phyloP scores from a whole-genome alignment of 768 basidiomycete species.

The Lyophyllum shimeji region DNA sequence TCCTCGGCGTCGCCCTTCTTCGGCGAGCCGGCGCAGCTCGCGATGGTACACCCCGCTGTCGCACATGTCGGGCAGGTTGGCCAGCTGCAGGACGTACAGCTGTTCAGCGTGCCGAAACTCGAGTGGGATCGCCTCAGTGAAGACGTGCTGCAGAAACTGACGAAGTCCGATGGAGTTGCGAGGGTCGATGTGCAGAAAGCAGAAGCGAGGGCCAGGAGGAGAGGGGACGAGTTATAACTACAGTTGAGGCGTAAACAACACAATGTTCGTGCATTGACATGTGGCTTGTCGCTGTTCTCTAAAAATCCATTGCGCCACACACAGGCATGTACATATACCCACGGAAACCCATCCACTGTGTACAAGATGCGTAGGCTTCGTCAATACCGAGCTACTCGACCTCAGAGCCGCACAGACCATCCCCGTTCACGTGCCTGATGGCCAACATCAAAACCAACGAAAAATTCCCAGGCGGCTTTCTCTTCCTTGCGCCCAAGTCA shows the following conservation, averaged over 20 bases:
- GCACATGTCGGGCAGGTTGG: conserved; percentile 32
- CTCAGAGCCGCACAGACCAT: neutral
- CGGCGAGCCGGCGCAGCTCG: conserved; percentile 22
- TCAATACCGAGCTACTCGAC: neutral
- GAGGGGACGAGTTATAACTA: conserved; percentile 24
- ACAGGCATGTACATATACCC: neutral
- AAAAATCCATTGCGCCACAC: neutral
- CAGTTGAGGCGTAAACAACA: neutral
- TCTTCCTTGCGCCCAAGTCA: conserved; percentile 43
- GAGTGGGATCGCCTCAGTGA: conserved; percentile 24
- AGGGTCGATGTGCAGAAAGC: conserved; percentile 28
- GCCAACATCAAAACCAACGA: neutral
- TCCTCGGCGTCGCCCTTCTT: conserved; percentile 19
- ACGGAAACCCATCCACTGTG: too few relatives aligned
- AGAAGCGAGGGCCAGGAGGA: conserved; percentile 22
- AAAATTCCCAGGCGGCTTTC: conserved; percentile 5
- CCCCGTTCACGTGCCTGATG: neutral
- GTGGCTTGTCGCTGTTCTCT: neutral
- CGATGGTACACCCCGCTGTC: conserved; percentile 24
- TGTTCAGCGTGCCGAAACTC: conserved; percentile 28
- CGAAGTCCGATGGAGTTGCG: conserved; percentile 20
- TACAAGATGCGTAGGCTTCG: neutral
- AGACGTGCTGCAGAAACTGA: conserved; percentile 22
- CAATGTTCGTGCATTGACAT: neutral
- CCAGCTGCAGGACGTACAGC: conserved; percentile 28